A percentile compares a stretch with the other conserved stretches of the same genome.
Evolutionary conservation across 129 eudicot genomes (phyloP).

Genomic region (Flaveria trinervia): DNA sequence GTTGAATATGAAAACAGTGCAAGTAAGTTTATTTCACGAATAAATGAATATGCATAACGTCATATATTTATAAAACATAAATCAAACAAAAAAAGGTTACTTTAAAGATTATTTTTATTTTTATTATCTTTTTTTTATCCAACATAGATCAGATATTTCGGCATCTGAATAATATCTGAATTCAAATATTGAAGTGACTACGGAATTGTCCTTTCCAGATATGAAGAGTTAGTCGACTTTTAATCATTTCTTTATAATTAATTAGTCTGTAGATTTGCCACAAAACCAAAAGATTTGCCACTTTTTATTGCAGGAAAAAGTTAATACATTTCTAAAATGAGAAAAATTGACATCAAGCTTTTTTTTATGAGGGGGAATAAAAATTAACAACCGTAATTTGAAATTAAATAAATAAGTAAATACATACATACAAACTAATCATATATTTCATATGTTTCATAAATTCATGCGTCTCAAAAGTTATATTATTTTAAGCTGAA

Average conservation of each 20-base stretch:
- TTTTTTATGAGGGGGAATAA: not conserved
- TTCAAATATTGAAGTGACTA: constrained; percentile 2
- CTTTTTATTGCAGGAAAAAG: not conserved
- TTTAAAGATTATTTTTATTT: too few relatives aligned
- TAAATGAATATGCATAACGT: not conserved
- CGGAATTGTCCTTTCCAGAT: constrained; percentile 30
- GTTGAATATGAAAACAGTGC: not conserved
- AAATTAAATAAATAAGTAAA: too few relatives aligned
- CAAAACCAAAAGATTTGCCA: constrained; percentile 37
- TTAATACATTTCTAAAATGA: not conserved
- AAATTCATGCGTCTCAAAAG: not conserved
- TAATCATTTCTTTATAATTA: constrained; percentile 19
- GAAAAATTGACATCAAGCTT: too few relatives aligned
- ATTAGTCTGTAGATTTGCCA: constrained; percentile 35
- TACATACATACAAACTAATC: too few relatives aligned
- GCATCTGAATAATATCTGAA: constrained; percentile 24
- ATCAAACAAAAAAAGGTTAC: not conserved
- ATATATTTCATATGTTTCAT: not conserved
- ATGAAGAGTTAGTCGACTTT: constrained; percentile 44
- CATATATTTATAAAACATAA: not conserved
- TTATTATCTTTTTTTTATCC: not conserved
- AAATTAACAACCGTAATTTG: too few relatives aligned
- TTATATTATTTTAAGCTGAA: not conserved
- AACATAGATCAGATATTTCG: constrained; percentile 23
- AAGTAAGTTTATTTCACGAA: not conserved